Evolutionary conservation across 257 asterid genomes (phyloP).

Genomic region (Solanum chiquidenum): DNA sequence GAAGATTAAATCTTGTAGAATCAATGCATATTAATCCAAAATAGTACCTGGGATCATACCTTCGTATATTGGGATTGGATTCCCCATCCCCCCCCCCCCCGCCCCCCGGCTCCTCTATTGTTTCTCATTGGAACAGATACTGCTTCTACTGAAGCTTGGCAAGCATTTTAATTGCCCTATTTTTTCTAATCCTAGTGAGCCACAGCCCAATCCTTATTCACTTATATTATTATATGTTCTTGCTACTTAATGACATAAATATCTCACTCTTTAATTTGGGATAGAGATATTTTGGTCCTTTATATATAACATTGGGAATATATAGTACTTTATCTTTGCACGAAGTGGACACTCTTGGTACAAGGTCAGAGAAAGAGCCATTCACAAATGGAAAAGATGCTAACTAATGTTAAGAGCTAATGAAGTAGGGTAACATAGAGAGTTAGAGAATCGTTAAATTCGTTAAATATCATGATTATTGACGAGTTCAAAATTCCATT

Average conservation of each 20-base stretch:
- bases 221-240: neutral
- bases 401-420: neutral
- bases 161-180: neutral
- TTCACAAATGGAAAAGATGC: neutral
- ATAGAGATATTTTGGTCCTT: neutral
- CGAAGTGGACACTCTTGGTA: neutral
- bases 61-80: too few relatives aligned
- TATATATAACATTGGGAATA: neutral
- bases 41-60: too few relatives aligned
- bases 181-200: neutral
- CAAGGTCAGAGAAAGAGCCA: neutral
- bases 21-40: too few relatives aligned
- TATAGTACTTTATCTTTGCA: neutral
- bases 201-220: neutral
- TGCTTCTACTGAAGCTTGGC: neutral
- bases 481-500: neutral
- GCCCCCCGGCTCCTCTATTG: too few relatives aligned
- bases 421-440: neutral
- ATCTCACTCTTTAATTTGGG: neutral
- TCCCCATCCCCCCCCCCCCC: neutral
- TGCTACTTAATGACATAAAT: neutral
- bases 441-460: neutral
- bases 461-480: neutral
- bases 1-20: too few relatives aligned
- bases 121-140: neutral